Evolutionary conservation across 192 early-diverging fungal species (phyloP), one percentile per base, ranked within the genome.

Genomic region (Obelidium mucronatum): DNA sequence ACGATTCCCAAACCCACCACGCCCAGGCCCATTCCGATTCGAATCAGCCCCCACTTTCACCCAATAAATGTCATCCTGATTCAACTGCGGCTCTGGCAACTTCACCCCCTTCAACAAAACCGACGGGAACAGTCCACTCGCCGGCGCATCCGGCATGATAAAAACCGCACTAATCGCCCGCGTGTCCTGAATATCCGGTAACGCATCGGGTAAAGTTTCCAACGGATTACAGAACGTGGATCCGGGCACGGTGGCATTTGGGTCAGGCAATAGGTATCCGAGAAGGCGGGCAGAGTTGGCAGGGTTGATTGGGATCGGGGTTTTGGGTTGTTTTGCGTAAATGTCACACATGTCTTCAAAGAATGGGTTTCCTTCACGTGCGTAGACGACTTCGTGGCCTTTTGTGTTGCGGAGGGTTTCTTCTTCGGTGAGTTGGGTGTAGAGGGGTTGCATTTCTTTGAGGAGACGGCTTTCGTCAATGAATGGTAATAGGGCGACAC

Each of bases 401-500:
- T 44, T 60, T 3, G 81, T 53, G 62, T 88, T 88, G 15, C 87
- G 64, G 8, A 19, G 5, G 2, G 61, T 56, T 76, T 89, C 86
- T 40, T 87, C 88, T 51, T 75, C 78, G 2, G 80, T 78, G 37
- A 89, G 65, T 30, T 56, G 58, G 1, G 54, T 37, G 69, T 89
- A 87, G 30, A 63, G 55, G 13, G 85, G 83, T 44, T 84, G 79
- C 89, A 99, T 93, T 0, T 95, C 97, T 13, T 84, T 75, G 61
- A 94, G 80, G 40, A 99, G 87, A 60, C 95, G 87, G n/a, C 90
- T 80, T 74, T 95, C 89, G 62, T 99, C 95, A 68, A 98, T 98
- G 79, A 99, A 99, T 15, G 96, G 93, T 59, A 99, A 92, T 58
- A 94, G 89, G n/a, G 98, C 96, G n/a, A 99, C 91, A 8, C 83